A percentile compares a stretch with the other conserved stretches of the same genome.
Conservation (phyloP, 441 rosid species). For the Mallotus repandus region DNA sequence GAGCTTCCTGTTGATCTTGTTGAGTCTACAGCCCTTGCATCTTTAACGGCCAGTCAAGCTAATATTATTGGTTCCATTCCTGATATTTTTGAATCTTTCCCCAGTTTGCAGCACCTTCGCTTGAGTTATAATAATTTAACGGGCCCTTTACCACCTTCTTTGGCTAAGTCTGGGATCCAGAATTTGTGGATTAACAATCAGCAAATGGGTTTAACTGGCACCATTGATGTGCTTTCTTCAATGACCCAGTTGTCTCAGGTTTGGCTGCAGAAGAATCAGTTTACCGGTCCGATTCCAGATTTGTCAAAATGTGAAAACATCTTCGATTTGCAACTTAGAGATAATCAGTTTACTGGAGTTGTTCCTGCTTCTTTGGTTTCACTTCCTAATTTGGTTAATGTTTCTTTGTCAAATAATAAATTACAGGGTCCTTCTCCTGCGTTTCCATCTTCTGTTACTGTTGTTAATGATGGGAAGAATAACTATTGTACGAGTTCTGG, state of each 20-base stretch:
- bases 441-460: constrained; percentile 7
- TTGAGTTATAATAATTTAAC: constrained; percentile 69
- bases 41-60: constrained; percentile 39
- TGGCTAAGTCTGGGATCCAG: constrained; percentile 44
- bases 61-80: constrained; percentile 52
- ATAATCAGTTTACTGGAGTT: constrained; percentile 57
- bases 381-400: constrained; percentile 39
- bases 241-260: constrained; percentile 57
- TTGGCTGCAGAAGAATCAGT: constrained; percentile 70
- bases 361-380: constrained; percentile 44
- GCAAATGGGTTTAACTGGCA: constrained; percentile 47
- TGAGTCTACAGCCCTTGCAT: constrained; percentile 38
- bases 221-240: constrained; percentile 50
- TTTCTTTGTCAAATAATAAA: constrained; percentile 58
- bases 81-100: constrained; percentile 46
- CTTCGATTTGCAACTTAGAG: constrained; percentile 68
- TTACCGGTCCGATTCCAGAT: constrained; percentile 70
- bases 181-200: constrained; percentile 71
- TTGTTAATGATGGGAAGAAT: constrained; percentile 5
- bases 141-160: constrained; percentile 55
- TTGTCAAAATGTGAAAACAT: constrained; percentile 44
- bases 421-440: constrained; percentile 66
- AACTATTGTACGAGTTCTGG: constrained; percentile 14
- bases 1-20: constrained; percentile 52
- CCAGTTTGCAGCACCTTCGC: constrained; percentile 47